Conservation (phyloP, 768 basidiomycete species). For the Hypholoma fasciculare region DNA sequence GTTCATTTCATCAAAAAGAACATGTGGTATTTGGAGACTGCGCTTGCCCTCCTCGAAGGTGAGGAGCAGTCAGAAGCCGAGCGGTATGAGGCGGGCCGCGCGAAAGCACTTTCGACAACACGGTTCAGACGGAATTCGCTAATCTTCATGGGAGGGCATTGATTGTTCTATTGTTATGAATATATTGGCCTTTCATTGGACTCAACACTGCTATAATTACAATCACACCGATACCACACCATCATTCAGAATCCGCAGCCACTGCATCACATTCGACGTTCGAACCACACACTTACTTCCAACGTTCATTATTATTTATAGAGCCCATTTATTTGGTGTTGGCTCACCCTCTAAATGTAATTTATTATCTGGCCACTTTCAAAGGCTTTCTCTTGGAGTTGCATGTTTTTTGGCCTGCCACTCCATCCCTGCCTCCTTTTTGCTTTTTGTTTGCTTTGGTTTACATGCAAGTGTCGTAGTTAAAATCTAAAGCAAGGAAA, state of each 20-base stretch:
- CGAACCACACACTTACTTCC: background rate
- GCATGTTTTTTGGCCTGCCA: too few relatives aligned
- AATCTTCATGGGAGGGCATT: background rate
- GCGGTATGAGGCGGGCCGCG: slow-evolving; percentile 32
- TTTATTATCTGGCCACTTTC: too few relatives aligned
- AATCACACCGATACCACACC: background rate
- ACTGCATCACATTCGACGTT: background rate
- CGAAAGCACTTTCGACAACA: slow-evolving; percentile 15
- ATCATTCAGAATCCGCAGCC: background rate
- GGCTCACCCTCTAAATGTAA: background rate
- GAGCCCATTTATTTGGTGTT: background rate
- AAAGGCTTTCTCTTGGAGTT: too few relatives aligned
- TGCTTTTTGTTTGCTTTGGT: too few relatives aligned
- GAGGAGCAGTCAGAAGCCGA: slow-evolving; percentile 66
- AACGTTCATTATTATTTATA: background rate
- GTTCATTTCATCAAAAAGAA: slow-evolving; percentile 98
- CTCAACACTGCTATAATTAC: background rate
- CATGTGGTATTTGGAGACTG: slow-evolving; percentile 95
- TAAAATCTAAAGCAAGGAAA: too few relatives aligned
- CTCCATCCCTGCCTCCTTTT: too few relatives aligned
- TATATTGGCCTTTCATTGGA: background rate
- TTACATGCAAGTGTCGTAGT: too few relatives aligned
- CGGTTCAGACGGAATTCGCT: background rate
- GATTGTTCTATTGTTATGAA: background rate
- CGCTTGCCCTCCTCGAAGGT: slow-evolving; percentile 82